Percentiles rank a stretch among this genome's conserved stretches.
Evolutionary conservation across 2,329 filamentous ascomycete genomes (phyloP).

Genomic region (Fusarium subglutinans): DNA sequence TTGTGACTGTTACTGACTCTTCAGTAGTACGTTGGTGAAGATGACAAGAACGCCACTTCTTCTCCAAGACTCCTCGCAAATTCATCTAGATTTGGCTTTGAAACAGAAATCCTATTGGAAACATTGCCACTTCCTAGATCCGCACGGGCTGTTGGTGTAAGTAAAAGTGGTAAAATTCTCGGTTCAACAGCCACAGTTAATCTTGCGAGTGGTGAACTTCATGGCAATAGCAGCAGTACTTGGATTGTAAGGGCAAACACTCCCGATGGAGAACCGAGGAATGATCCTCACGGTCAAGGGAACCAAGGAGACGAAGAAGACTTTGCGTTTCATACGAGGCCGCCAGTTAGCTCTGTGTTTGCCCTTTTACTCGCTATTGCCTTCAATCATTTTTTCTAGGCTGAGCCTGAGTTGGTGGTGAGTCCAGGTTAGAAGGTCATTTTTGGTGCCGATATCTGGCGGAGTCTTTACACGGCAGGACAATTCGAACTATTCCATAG

Average conservation of each 20-base stretch:
- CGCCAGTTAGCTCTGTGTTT: constrained; percentile 1
- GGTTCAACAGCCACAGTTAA: constrained; percentile 33
- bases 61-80: constrained; percentile 24
- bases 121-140: constrained; percentile 4
- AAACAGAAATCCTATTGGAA: constrained; percentile 27
- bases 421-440: not conserved
- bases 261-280: not conserved
- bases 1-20: not conserved
- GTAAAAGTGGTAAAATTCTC: constrained; percentile 27
- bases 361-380: constrained; percentile 16
- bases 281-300: not conserved
- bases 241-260: constrained; percentile 16
- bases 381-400: constrained; percentile 17
- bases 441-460: constrained; percentile 31
- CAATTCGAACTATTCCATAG: constrained; percentile 1
- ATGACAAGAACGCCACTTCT: constrained; percentile 27
- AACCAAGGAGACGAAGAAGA: constrained; percentile 15
- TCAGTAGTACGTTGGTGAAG: constrained; percentile 27
- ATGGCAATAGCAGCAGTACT: constrained; percentile 36
- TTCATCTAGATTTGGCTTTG: constrained; percentile 34
- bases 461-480: not conserved
- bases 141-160: constrained; percentile 28
- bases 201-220: constrained; percentile 27
- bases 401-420: not conserved
- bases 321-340: constrained; percentile 2